Conservation (phyloP, 2,329 filamentous ascomycete genomes). For the Teratosphaeria epicoccoides region DNA sequence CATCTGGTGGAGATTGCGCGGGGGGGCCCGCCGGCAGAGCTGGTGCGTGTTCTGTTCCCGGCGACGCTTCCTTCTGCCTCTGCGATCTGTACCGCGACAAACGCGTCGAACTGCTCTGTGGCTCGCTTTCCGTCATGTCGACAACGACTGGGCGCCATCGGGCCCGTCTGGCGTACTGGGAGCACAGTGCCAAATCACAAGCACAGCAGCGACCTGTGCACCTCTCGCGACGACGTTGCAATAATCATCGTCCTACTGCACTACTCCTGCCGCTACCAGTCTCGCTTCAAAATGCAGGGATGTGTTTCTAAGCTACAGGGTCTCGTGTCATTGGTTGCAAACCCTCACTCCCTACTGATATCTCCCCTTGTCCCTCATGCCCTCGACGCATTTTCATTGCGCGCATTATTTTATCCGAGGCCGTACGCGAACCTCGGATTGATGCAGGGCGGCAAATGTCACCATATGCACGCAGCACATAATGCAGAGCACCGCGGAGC, state of each 20-base stretch:
- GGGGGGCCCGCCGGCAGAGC: slow-evolving; percentile 2
- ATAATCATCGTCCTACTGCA: too few species aligned
- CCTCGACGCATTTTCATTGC: too few species aligned
- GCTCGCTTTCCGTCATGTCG: slow-evolving; percentile 7
- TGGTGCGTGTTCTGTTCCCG: neutral
- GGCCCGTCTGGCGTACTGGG: neutral
- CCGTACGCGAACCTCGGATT: too few species aligned
- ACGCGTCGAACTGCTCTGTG: slow-evolving; percentile 25
- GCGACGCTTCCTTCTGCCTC: slow-evolving; percentile 24
- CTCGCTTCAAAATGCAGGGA: neutral
- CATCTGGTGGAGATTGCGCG: slow-evolving; percentile 7
- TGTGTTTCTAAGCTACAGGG: neutral
- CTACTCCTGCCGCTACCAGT: neutral
- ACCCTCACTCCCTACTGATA: too few species aligned
- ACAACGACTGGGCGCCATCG: neutral
- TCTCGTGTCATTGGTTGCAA: neutral
- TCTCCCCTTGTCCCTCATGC: too few species aligned
- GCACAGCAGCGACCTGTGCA: neutral
- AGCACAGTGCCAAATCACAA: neutral
- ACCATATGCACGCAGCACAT: too few species aligned
- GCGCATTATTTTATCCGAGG: too few species aligned
- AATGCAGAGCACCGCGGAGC: too few species aligned
- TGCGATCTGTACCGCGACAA: slow-evolving; percentile 51
- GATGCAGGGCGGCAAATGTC: too few species aligned
- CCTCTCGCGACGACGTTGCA: neutral